A percentile compares a stretch with the other conserved stretches of the same genome.
Conservation (phyloP, 1,284 basidiomycete genomes). For the Xerocomus nothofagi region DNA sequence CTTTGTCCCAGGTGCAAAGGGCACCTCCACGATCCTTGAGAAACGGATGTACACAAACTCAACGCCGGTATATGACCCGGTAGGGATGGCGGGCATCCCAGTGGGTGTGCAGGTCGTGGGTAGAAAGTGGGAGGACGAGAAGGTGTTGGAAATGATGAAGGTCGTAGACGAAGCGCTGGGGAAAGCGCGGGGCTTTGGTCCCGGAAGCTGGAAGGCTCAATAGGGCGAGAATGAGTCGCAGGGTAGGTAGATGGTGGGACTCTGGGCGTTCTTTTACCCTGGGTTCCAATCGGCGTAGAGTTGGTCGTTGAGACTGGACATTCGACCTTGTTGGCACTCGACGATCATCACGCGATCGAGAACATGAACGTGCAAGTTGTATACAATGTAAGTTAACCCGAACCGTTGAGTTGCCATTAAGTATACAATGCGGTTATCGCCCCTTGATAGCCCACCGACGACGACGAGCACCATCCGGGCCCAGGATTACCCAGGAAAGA, state of each 20-base stretch:
- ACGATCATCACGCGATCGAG: background rate
- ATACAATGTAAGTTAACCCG: background rate
- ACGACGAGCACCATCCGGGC: background rate
- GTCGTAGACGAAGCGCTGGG: conserved; percentile 72
- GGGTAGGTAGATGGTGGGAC: background rate
- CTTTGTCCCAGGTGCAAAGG: conserved; percentile 49
- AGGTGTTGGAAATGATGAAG: conserved; percentile 79
- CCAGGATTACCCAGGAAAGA: background rate
- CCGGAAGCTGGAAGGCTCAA: conserved; percentile 35
- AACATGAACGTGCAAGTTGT: background rate
- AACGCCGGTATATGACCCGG: conserved; percentile 64
- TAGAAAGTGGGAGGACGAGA: conserved; percentile 82
- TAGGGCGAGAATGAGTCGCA: background rate
- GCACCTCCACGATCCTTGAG: conserved; percentile 58
- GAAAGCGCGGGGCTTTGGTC: conserved; percentile 52
- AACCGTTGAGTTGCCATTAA: conserved; percentile 9
- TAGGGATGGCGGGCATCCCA: conserved; percentile 76
- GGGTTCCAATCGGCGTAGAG: background rate
- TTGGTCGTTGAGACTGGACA: background rate
- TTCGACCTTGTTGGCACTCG: too few relatives aligned
- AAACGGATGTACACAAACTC: conserved; percentile 53
- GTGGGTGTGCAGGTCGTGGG: conserved; percentile 83
- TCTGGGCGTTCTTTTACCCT: background rate
- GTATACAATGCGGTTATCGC: conserved; percentile 22
- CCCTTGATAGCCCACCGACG: background rate